Base-by-base conservation (phyloP, 345 rosid genomes). In the Pistacia vera region DNA sequence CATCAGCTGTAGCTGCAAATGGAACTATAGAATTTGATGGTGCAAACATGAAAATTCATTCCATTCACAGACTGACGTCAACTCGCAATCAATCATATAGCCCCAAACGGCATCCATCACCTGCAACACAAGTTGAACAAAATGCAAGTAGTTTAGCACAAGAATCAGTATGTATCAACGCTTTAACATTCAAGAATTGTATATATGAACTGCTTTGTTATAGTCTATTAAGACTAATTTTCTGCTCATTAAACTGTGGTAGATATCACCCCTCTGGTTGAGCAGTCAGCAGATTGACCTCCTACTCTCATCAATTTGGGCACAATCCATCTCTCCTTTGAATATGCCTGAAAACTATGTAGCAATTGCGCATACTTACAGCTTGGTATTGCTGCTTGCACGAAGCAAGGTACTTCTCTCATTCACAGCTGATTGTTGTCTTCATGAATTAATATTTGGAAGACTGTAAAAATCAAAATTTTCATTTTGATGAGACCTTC, bases 331-430 rank as follows among this genome's bases (percentile, higher is more conserved):
- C 59, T 90, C 86, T 75, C 92, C 91, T 77, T 71, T 82, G 77
- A 91, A 91, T 82, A 78, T 73, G 71, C 92, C 93, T 77, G 83
- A 84, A 75, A 91, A 90, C 72, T 90, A 87, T 83, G 93, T 90
- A 90, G 97, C 93, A 60, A 86, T 91, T 84, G 92, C 97, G 80
- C 87, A 90, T 81, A 88, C 92, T 71, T 91, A 81, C 79, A 83
- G 92, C 81, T 79, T 91, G 77, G 86, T 86, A 76, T 76, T 87
- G 81, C 82, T 86, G 35, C 87, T 88, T 90, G 90, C 89, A 25
- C 72, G 88, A 75, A 88, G 86, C 72, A 91, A 91, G 93, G 93
- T 89, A 87, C 68, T 65, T 0, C 54, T 63, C 22, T n/a, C 17
- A 8, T 54, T 69, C 28, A 18, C 9, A 0, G 49, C 33, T 0